Evolutionary conservation across 2,329 filamentous ascomycete genomes (phyloP).

Genomic region (Stemphylium vesicarium): DNA sequence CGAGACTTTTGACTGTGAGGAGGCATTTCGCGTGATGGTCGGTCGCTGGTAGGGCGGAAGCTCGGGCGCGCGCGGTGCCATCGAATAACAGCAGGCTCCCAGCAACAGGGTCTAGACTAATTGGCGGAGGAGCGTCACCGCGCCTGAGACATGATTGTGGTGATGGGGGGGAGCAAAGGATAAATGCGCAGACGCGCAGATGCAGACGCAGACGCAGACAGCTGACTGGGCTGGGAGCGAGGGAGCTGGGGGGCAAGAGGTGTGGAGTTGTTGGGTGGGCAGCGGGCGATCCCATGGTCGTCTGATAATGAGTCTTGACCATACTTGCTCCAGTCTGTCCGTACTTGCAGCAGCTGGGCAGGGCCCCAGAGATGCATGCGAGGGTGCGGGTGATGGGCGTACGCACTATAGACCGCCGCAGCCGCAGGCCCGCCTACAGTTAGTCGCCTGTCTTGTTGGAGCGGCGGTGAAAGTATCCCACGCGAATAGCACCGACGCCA

Average conservation of each 20-base stretch:
- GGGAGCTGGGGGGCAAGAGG: constrained; percentile 9
- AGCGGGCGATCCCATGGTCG: constrained; percentile 15
- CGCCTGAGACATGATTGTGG: constrained; percentile 13
- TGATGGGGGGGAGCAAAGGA: background rate
- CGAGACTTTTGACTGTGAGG: constrained; percentile 44
- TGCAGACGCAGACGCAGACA: background rate
- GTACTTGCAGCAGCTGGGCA: background rate
- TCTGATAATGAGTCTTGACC: constrained; percentile 17
- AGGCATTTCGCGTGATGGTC: constrained; percentile 38
- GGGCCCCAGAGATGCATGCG: background rate
- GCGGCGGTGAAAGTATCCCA: too few relatives aligned
- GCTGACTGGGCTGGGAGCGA: background rate
- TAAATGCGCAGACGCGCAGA: constrained; percentile 6
- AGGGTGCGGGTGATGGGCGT: background rate
- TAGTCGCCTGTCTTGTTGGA: too few relatives aligned
- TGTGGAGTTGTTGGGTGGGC: constrained; percentile 18
- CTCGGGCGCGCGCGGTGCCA: constrained; percentile 41
- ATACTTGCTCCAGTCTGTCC: background rate
- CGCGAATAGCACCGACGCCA: too few relatives aligned
- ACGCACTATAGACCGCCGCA: constrained; percentile 10
- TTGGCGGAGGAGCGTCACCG: constrained; percentile 38
- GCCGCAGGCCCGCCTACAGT: constrained; percentile 2
- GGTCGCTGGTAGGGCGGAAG: constrained; percentile 29
- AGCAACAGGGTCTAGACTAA: constrained; percentile 25
- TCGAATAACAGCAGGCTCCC: constrained; percentile 14